phyloP scores from a whole-genome alignment of 306 rosid genomes.

The Malus sylvestris region DNA sequence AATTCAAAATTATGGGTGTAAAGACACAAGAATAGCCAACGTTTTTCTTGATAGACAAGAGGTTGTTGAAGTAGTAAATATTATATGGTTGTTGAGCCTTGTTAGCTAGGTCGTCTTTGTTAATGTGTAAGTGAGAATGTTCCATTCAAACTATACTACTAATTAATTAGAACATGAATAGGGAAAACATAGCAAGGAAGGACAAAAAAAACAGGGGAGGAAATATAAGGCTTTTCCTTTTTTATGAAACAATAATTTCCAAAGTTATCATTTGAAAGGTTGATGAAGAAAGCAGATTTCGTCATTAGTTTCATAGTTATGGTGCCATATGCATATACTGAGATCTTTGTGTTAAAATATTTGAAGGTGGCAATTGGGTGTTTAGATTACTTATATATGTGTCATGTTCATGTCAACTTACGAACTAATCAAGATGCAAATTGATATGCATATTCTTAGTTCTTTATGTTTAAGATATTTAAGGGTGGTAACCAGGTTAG shows the following conservation, averaged over 20 bases:
- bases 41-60: background rate
- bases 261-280: background rate
- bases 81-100: background rate
- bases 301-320: background rate
- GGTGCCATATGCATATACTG: background rate
- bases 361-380: background rate
- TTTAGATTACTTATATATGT: background rate
- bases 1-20: background rate
- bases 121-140: background rate
- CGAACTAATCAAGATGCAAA: too few relatives aligned
- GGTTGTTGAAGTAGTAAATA: background rate
- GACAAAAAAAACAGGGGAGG: background rate
- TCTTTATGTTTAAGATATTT: too few relatives aligned
- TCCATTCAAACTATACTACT: background rate
- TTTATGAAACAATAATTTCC: background rate
- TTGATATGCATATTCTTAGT: too few relatives aligned
- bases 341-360: too few relatives aligned
- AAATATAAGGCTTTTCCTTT: background rate
- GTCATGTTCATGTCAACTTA: background rate
- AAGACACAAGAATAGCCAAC: background rate
- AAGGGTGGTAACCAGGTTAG: too few relatives aligned
- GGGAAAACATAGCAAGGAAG: background rate
- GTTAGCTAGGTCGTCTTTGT: background rate
- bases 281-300: background rate
- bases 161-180: background rate